Percentiles rank a stretch among this genome's conserved stretches.
phyloP scores from a whole-genome alignment of 2,329 filamentous ascomycete genomes.

The Colletotrichum australisinense region DNA sequence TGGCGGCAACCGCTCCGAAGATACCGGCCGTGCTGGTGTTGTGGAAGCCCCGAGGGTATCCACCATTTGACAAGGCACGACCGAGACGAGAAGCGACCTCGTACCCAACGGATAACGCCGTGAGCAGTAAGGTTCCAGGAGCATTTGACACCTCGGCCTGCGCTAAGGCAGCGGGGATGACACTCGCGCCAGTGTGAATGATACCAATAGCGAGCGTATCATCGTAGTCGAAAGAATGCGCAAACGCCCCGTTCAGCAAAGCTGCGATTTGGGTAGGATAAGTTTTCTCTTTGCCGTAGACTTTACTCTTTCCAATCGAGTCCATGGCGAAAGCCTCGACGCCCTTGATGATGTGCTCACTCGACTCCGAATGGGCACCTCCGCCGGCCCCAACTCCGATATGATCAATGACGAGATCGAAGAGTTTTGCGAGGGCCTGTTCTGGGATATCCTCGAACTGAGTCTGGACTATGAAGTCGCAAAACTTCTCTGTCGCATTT shows the following conservation, averaged over 20 bases:
- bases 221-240: slow-evolving; percentile 57
- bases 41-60: slow-evolving; percentile 42
- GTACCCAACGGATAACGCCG: slow-evolving; percentile 41
- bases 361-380: slow-evolving; percentile 38
- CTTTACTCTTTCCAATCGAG: slow-evolving; percentile 42
- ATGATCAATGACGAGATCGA: slow-evolving; percentile 40
- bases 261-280: slow-evolving; percentile 52
- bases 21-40: slow-evolving; percentile 42
- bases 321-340: slow-evolving; percentile 40
- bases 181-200: slow-evolving; percentile 53
- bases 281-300: slow-evolving; percentile 46
- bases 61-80: slow-evolving; percentile 39
- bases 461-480: neutral
- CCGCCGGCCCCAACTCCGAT: slow-evolving; percentile 41
- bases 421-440: slow-evolving; percentile 34
- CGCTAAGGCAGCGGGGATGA: slow-evolving; percentile 48
- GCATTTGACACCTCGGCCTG: slow-evolving; percentile 36
- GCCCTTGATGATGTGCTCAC: slow-evolving; percentile 48
- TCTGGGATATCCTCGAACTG: slow-evolving; percentile 4
- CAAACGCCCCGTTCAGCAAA: slow-evolving; percentile 53
- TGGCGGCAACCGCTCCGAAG: slow-evolving; percentile 42
- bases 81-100: slow-evolving; percentile 43
- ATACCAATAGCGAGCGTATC: slow-evolving; percentile 55
- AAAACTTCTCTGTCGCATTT: slow-evolving; percentile 7
- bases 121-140: neutral